Evolutionary conservation across 129 eudicot genomes (phyloP), one percentile per base, ranked within the genome.

Genomic region (Flaveria trinervia): DNA sequence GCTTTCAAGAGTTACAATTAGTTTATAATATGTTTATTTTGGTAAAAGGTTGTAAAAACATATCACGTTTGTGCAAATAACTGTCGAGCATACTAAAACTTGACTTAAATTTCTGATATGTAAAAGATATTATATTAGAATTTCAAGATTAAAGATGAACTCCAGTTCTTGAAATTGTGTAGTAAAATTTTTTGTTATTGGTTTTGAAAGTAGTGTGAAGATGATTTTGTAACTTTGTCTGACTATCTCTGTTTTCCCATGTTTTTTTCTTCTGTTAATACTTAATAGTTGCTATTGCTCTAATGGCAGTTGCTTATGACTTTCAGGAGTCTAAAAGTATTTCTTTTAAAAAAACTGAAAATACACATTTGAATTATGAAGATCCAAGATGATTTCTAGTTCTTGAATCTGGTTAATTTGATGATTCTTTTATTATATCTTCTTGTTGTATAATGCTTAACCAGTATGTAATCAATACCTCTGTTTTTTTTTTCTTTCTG

Each of bases 281-380:
- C 50, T 49, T 49, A 64, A 28, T 64, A 26, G 46, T 30, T 64
- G 15, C 22, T 18, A 17, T 18, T 54, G 36, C 67, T 11, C 3
- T 1, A 30, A 13, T 49, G 30, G 65, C 6, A 17, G 43, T 62
- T 49, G 16, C 7, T 57, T 78, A 68, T 78, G 81, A 78, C 71
- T 56, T 77, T 77, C 56, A 45, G 25, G 45, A 77, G 60, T 77
- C 60, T 68, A 68, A 55, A 15, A 43, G 9, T 30, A 3, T 48
- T 64, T 15, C 5, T 18, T 9, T 46, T 3, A 10, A 36, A 4
- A 5, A 33, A 36, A 36, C 1, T 36, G 41, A 36, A 36, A 36
- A 36, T 36, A 5, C 7, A 20, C 16, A 25, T 44, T 28, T 30
- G 15, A 57, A 57, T 20, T 22, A 2, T 20, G 14, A 57, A 57